These are phyloP conservation scores for Copromyces sp. DNA, from an alignment of 495 filamentous ascomycete species.

Conservation along the genomic window DNA sequence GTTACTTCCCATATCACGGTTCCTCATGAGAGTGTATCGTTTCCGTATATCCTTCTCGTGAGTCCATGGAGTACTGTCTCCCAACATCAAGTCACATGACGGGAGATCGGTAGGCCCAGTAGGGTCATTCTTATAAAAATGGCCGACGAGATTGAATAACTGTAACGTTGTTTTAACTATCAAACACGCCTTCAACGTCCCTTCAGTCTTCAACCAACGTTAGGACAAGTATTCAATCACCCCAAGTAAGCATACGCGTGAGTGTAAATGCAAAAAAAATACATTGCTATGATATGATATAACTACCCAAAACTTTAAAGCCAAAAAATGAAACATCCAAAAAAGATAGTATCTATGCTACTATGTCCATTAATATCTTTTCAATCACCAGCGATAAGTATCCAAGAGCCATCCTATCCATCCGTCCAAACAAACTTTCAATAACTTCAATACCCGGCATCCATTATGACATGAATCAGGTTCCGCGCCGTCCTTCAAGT, in stretches of 20 bases:
- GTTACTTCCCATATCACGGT: too few species aligned
- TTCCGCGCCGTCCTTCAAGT: neutral
- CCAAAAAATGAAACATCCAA: neutral
- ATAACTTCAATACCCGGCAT: neutral
- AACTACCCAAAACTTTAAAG: neutral
- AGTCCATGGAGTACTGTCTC: too few species aligned
- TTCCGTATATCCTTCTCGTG: too few species aligned
- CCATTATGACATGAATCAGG: neutral
- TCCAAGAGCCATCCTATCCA: neutral
- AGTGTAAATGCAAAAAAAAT: neutral
- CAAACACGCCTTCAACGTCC: too few species aligned
- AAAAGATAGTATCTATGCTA: neutral
- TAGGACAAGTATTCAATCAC: neutral
- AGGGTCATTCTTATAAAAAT: too few species aligned
- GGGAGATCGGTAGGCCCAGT: too few species aligned
- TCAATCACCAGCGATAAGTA: neutral
- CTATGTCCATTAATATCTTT: neutral
- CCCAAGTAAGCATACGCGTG: neutral
- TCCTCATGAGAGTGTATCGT: too few species aligned
- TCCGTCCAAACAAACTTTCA: neutral
- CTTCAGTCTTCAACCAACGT: too few species aligned
- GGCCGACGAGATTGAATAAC: too few species aligned
- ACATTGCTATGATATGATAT: neutral
- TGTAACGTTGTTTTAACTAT: too few species aligned
- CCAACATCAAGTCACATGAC: too few species aligned